phyloP scores from a whole-genome alignment of 371 early-diverging fungal genomes.

The Syncephalastrum sp. region DNA sequence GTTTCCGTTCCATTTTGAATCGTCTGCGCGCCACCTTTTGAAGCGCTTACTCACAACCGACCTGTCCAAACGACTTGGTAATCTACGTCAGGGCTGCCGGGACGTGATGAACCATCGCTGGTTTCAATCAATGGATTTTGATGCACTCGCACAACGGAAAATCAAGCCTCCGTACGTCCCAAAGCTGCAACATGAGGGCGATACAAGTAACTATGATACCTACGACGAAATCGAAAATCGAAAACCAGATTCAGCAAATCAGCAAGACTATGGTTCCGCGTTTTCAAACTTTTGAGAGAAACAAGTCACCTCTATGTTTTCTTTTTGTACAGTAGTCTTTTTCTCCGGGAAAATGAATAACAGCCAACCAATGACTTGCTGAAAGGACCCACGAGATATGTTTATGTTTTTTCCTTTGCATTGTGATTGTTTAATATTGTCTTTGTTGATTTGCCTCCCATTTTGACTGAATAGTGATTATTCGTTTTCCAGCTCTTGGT shows the following conservation, averaged over 20 bases:
- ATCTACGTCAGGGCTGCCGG: slow-evolving; percentile 76
- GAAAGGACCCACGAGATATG: background rate
- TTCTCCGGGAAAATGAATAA: background rate
- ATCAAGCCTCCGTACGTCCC: slow-evolving; percentile 90
- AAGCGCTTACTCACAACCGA: slow-evolving; percentile 83
- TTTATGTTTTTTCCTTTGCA: slow-evolving; percentile 2
- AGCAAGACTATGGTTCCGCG: too few species aligned
- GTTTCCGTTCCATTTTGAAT: slow-evolving; percentile 83
- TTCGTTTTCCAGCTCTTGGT: too few species aligned
- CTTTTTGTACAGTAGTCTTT: slow-evolving; percentile 2
- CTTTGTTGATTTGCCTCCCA: background rate
- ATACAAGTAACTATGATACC: slow-evolving; percentile 89
- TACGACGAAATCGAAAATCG: slow-evolving; percentile 71
- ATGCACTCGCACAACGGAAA: slow-evolving; percentile 62
- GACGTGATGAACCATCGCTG: slow-evolving; percentile 93
- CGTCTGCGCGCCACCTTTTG: slow-evolving; percentile 83
- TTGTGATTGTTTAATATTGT: background rate
- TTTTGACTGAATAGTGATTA: too few species aligned
- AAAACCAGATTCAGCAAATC: too few species aligned
- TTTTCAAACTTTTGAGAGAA: too few species aligned
- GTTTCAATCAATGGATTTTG: slow-evolving; percentile 94
- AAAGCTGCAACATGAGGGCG: slow-evolving; percentile 73
- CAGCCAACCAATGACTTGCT: too few species aligned
- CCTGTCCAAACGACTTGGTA: slow-evolving; percentile 85
- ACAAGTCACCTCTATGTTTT: background rate